A percentile compares a stretch with the other conserved stretches of the same genome.
Evolutionary conservation across 768 basidiomycete species (phyloP).

Genomic region (Podaxis rugospora): DNA sequence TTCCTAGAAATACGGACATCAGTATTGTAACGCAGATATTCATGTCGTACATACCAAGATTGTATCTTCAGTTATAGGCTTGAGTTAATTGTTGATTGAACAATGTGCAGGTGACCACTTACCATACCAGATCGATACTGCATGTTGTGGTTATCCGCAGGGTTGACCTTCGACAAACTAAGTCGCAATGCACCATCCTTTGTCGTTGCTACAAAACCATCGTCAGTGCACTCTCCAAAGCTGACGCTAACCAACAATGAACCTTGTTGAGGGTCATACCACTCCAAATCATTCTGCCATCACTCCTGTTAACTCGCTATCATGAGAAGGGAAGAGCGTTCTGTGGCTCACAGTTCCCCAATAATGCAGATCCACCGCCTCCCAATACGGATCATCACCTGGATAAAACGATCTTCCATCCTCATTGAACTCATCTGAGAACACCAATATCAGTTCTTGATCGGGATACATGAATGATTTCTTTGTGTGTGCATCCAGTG

Average conservation of each 20-base stretch:
- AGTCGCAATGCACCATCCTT: constrained; percentile 65
- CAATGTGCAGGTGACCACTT: constrained; percentile 16
- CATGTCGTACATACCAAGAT: constrained; percentile 22
- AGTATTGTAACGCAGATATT: neutral
- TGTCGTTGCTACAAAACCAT: constrained; percentile 47
- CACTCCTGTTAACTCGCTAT: neutral
- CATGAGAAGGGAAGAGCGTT: neutral
- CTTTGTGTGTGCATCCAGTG: constrained; percentile 45
- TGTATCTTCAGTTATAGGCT: constrained; percentile 24
- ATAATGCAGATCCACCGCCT: constrained; percentile 61
- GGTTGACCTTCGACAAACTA: constrained; percentile 49
- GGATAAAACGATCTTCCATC: constrained; percentile 70
- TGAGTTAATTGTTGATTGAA: neutral
- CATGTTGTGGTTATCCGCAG: constrained; percentile 55
- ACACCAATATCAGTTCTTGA: constrained; percentile 53
- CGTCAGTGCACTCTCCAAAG: neutral
- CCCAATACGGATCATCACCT: constrained; percentile 65
- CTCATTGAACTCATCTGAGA: constrained; percentile 78
- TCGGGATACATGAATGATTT: constrained; percentile 50
- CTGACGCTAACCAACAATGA: neutral
- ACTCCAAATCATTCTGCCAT: constrained; percentile 59
- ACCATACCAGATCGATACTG: constrained; percentile 57
- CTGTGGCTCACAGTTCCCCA: constrained; percentile 52
- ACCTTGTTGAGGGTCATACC: constrained; percentile 66
- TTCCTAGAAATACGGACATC: constrained; percentile 24